Conservation (phyloP, 1,284 basidiomycete genomes). For the Fomitopsis schrenkii region DNA sequence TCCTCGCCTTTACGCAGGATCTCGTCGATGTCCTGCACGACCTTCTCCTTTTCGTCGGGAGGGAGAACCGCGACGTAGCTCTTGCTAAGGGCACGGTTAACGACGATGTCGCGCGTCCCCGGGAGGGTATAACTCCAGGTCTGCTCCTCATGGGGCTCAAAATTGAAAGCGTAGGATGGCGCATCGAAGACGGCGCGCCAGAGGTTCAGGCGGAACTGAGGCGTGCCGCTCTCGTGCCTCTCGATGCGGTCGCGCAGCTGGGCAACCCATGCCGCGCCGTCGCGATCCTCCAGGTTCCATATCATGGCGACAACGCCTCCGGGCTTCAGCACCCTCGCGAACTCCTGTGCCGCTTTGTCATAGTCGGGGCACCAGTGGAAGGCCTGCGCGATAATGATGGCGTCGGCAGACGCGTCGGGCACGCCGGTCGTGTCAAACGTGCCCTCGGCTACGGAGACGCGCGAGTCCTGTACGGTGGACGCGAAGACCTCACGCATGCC, state of each 20-base stretch:
- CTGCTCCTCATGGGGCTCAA: slow-evolving; percentile 51
- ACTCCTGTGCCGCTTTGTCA: slow-evolving; percentile 58
- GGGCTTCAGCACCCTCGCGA: slow-evolving; percentile 68
- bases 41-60: slow-evolving; percentile 46
- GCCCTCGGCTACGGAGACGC: slow-evolving; percentile 52
- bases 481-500: slow-evolving; percentile 67
- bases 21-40: slow-evolving; percentile 42
- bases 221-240: slow-evolving; percentile 58
- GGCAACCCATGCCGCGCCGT: slow-evolving; percentile 63
- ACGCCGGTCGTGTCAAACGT: slow-evolving; percentile 60
- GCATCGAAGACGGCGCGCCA: slow-evolving; percentile 67
- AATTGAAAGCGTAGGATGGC: slow-evolving; percentile 46
- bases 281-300: slow-evolving; percentile 79
- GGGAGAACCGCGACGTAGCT: slow-evolving; percentile 66
- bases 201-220: slow-evolving; percentile 68
- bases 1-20: slow-evolving; percentile 46
- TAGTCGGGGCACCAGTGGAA: slow-evolving; percentile 83
- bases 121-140: slow-evolving; percentile 46
- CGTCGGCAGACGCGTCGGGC: slow-evolving; percentile 65
- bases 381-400: slow-evolving; percentile 75
- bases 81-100: slow-evolving; percentile 67
- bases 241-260: slow-evolving; percentile 65
- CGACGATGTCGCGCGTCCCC: slow-evolving; percentile 44
- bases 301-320: slow-evolving; percentile 61
- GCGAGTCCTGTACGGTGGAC: slow-evolving; percentile 45